Percentiles rank a stretch among this genome's conserved stretches.
Evolutionary conservation across 257 asterid species (phyloP).

Genomic region (Rhazya stricta): DNA sequence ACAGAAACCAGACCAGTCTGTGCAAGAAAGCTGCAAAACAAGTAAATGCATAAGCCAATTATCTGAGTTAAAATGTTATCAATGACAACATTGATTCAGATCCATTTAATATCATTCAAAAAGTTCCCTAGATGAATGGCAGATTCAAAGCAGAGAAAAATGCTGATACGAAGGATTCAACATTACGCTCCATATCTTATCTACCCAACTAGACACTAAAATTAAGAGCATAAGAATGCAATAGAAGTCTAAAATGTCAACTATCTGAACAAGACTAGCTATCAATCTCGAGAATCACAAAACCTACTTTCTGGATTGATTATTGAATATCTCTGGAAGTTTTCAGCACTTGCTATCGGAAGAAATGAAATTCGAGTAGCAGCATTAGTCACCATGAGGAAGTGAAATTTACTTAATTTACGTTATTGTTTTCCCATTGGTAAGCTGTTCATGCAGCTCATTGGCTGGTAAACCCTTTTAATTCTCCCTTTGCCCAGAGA

Average conservation of each 20-base stretch:
- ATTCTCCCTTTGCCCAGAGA: neutral
- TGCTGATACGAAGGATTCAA: neutral
- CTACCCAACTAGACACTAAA: neutral
- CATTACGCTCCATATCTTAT: neutral
- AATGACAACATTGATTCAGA: neutral
- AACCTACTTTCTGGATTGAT: neutral
- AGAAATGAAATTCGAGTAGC: neutral
- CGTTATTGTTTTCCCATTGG: neutral
- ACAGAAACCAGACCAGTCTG: constrained; percentile 87
- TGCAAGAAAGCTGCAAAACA: constrained; percentile 57
- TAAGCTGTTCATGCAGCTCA: neutral
- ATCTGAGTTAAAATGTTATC: neutral
- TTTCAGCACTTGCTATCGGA: neutral
- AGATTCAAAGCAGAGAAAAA: neutral
- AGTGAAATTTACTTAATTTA: neutral
- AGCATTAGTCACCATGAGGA: neutral
- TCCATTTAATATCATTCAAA: neutral
- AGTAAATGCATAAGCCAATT: neutral
- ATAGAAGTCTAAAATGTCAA: neutral
- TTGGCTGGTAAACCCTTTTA: neutral
- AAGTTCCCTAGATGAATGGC: neutral
- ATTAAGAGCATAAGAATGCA: neutral
- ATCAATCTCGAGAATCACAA: neutral
- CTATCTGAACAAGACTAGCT: neutral
- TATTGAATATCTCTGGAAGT: neutral